Conservation (phyloP, 345 rosid genomes). For the Trapa incisa region DNA sequence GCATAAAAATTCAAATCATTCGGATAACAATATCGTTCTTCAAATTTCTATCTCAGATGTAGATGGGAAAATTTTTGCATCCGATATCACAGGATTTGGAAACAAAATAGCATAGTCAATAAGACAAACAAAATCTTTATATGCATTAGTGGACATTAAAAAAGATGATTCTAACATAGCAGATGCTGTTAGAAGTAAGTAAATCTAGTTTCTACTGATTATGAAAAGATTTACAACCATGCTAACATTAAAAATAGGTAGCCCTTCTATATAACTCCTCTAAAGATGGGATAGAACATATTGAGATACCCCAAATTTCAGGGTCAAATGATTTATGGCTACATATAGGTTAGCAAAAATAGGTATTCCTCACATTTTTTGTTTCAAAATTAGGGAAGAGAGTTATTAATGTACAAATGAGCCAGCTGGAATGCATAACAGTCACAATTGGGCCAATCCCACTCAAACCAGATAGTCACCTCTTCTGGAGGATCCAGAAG, state of each 20-base stretch:
- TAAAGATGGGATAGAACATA: not conserved
- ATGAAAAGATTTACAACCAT: not conserved
- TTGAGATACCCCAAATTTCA: too few relatives aligned
- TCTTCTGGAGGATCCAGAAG: conserved; percentile 99
- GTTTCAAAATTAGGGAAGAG: too few relatives aligned
- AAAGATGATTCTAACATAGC: not conserved
- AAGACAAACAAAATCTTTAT: too few relatives aligned
- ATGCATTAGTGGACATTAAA: not conserved
- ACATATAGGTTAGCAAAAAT: not conserved
- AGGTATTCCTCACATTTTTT: not conserved
- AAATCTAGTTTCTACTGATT: not conserved
- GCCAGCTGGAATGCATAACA: not conserved
- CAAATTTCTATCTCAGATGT: too few relatives aligned
- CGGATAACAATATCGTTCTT: too few relatives aligned
- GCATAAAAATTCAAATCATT: not conserved
- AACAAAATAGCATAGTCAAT: not conserved
- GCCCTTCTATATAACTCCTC: not conserved
- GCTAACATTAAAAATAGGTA: not conserved
- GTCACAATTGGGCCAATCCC: not conserved
- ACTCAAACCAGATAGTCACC: conserved; percentile 24
- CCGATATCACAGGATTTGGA: too few relatives aligned
- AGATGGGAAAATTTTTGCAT: too few relatives aligned
- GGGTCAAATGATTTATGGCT: not conserved
- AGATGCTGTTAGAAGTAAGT: not conserved
- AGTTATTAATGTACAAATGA: not conserved